Percentiles rank a stretch among this genome's conserved stretches.
Evolutionary conservation across 2,329 filamentous ascomycete genomes (phyloP).

Genomic region (Falciphora oryzae): DNA sequence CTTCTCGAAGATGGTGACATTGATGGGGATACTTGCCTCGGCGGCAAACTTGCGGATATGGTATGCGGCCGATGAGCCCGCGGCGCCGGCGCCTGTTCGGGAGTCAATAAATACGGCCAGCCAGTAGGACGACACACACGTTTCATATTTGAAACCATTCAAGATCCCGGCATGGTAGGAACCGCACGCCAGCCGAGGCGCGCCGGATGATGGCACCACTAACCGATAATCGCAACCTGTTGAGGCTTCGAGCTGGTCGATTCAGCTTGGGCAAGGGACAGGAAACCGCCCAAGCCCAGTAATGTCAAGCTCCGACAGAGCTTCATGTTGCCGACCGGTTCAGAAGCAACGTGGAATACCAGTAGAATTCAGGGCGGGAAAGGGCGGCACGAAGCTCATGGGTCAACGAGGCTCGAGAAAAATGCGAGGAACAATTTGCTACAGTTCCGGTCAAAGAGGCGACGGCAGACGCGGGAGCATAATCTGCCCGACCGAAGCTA

Average conservation of each 20-base stretch:
- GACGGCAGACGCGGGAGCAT: neutral
- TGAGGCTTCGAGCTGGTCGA: conserved; percentile 12
- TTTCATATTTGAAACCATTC: too few relatives aligned
- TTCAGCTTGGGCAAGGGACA: neutral
- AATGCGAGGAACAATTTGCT: neutral
- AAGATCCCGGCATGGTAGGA: too few relatives aligned
- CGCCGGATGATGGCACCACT: neutral
- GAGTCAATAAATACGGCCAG: too few relatives aligned
- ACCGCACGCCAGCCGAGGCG: too few relatives aligned
- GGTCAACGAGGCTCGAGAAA: neutral
- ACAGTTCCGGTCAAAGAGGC: neutral
- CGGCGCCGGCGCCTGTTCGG: conserved; percentile 73
- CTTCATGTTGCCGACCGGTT: neutral
- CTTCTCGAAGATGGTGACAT: conserved; percentile 86
- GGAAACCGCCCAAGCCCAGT: neutral
- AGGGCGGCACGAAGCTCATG: neutral
- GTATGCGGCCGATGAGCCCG: conserved; percentile 81
- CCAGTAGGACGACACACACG: too few relatives aligned
- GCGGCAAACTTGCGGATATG: conserved; percentile 68
- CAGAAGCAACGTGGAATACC: neutral
- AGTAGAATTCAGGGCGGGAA: neutral
- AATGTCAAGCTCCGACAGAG: neutral
- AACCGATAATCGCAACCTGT: conserved; percentile 27
- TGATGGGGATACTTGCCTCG: conserved; percentile 52
- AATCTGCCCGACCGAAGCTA: neutral